Evolutionary conservation across 371 early-diverging fungal genomes (phyloP).

Genomic region (Mortierella sp.): DNA sequence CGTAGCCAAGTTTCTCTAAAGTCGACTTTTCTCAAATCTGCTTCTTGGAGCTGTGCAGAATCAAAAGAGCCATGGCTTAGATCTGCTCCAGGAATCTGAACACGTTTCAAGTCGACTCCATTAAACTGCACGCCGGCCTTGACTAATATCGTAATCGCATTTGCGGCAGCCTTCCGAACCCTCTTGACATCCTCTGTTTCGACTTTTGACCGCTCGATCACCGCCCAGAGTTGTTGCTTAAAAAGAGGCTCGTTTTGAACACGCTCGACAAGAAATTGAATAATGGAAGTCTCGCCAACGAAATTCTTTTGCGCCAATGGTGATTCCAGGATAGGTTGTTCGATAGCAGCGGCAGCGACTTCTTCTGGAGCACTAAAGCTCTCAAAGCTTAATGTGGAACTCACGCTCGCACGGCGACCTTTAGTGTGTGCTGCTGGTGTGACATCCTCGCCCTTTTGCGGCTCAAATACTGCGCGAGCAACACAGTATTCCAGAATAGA

Average conservation of each 20-base stretch:
- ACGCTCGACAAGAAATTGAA: constrained; percentile 10
- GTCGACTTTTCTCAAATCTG: constrained; percentile 7
- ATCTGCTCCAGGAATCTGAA: constrained; percentile 7
- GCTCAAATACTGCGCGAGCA: constrained; percentile 13
- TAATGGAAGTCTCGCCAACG: constrained; percentile 1
- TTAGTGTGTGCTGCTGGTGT: not conserved
- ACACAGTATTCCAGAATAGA: constrained; percentile 16
- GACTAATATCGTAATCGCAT: constrained; percentile 24
- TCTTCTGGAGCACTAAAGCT: not conserved
- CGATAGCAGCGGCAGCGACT: not conserved
- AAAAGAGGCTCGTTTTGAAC: constrained; percentile 5
- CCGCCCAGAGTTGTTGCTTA: constrained; percentile 3
- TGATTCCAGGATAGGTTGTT: not conserved
- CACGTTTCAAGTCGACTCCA: not conserved
- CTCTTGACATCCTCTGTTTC: not conserved
- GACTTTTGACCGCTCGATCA: constrained; percentile 10
- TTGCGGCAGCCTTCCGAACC: constrained; percentile 7
- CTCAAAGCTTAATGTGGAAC: not conserved
- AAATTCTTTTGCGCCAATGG: constrained; percentile 6
- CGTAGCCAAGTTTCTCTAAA: not conserved
- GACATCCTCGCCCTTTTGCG: not conserved
- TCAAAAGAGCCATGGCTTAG: constrained; percentile 8
- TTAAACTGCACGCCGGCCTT: constrained; percentile 9
- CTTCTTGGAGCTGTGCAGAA: constrained; percentile 1
- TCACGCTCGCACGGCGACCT: not conserved